Evolutionary conservation across 2,329 filamentous ascomycete genomes (phyloP).

Genomic region (Paraconiothyrium brasiliense): DNA sequence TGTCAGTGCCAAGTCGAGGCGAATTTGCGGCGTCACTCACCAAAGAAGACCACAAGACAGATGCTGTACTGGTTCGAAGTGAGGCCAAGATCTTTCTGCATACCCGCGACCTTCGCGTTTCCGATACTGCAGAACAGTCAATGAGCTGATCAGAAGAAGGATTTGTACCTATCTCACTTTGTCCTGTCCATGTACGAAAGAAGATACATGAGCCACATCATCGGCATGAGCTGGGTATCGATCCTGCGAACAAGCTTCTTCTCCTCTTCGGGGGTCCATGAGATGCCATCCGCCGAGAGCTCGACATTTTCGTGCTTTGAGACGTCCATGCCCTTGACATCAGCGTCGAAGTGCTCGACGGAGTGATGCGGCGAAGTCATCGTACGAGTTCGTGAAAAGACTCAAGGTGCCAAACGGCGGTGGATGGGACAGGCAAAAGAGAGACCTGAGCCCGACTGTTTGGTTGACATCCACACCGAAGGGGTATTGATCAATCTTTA

Average conservation of each 20-base stretch:
- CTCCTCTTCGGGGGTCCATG: slow-evolving; percentile 61
- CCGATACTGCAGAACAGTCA: slow-evolving; percentile 50
- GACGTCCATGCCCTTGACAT: slow-evolving; percentile 46
- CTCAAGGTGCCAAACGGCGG: background rate
- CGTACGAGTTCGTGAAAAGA: background rate
- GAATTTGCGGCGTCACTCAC: slow-evolving; percentile 45
- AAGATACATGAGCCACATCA: slow-evolving; percentile 62
- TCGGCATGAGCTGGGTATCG: slow-evolving; percentile 58
- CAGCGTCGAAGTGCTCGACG: slow-evolving; percentile 27
- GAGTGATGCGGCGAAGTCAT: slow-evolving; percentile 39
- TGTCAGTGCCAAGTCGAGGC: slow-evolving; percentile 43
- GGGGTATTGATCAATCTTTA: slow-evolving; percentile 31
- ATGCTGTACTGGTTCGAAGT: slow-evolving; percentile 62
- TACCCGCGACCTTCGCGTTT: slow-evolving; percentile 63
- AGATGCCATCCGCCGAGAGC: slow-evolving; percentile 50
- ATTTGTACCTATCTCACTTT: slow-evolving; percentile 34
- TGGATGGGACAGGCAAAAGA: background rate
- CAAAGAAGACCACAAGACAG: slow-evolving; percentile 64
- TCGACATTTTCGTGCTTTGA: slow-evolving; percentile 57
- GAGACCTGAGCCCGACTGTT: slow-evolving; percentile 1
- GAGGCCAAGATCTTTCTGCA: slow-evolving; percentile 58
- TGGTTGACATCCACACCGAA: background rate
- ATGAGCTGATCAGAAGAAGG: slow-evolving; percentile 15
- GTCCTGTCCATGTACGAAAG: slow-evolving; percentile 57
- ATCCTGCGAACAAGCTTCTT: slow-evolving; percentile 59